A percentile compares a stretch with the other conserved stretches of the same genome.
Evolutionary conservation across 2,329 filamentous ascomycete genomes (phyloP).

Genomic region (Tolypocladium guangdongense): DNA sequence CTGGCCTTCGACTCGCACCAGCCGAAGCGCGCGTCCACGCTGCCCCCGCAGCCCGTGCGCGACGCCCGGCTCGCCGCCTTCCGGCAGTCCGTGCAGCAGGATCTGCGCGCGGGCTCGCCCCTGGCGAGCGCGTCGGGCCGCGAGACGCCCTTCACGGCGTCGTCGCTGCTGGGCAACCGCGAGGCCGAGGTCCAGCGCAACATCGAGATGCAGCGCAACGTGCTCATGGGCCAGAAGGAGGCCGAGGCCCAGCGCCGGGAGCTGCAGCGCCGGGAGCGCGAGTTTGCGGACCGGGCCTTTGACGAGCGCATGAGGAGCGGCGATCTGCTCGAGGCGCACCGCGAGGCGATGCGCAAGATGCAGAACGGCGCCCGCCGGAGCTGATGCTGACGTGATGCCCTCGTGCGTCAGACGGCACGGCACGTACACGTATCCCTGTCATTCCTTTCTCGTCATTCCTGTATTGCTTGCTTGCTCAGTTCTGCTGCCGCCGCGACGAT

Average conservation of each 20-base stretch:
- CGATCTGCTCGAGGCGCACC: constrained; percentile 64
- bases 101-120: constrained; percentile 37
- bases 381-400: not conserved
- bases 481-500: not conserved
- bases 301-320: constrained; percentile 68
- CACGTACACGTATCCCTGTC: not conserved
- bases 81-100: constrained; percentile 53
- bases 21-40: constrained; percentile 34
- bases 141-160: constrained; percentile 26
- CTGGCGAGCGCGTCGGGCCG: constrained; percentile 21
- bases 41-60: constrained; percentile 32
- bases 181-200: constrained; percentile 32
- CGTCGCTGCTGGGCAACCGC: constrained; percentile 21
- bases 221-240: constrained; percentile 51
- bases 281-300: constrained; percentile 50
- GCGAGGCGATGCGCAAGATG: constrained; percentile 70
- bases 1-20: constrained; percentile 43
- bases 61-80: constrained; percentile 55
- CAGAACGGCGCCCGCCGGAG: constrained; percentile 32
- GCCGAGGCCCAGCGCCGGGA: constrained; percentile 50
- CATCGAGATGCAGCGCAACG: constrained; percentile 42
- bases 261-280: constrained; percentile 44
- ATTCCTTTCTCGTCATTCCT: not conserved
- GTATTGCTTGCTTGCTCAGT: not conserved
- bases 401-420: not conserved